Conservation (phyloP, 1,284 basidiomycete species). For the Cryptococcus sp. region DNA sequence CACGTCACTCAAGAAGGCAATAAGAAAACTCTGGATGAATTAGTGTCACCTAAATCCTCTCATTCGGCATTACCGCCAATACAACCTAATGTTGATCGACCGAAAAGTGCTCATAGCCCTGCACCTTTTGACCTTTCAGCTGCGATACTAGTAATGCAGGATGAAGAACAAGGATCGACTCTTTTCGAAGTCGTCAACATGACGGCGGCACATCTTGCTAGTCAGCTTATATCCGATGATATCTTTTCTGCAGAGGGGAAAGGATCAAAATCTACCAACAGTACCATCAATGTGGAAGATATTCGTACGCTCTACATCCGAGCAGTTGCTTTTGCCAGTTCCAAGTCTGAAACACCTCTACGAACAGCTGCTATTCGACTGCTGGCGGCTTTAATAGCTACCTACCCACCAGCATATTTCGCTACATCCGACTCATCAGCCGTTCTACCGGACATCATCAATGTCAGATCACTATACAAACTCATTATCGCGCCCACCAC, state of each 20-base stretch:
- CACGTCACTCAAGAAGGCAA: not conserved
- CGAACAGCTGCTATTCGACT: constrained; percentile 37
- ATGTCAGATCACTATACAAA: constrained; percentile 23
- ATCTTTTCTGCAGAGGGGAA: constrained; percentile 8
- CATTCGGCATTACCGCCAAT: not conserved
- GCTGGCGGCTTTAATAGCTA: constrained; percentile 30
- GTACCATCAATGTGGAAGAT: constrained; percentile 7
- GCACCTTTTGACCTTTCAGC: constrained; percentile 30
- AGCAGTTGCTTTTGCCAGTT: constrained; percentile 23
- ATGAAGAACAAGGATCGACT: constrained; percentile 15
- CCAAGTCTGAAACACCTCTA: constrained; percentile 20
- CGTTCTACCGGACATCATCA: constrained; percentile 21
- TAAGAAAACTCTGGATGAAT: not conserved
- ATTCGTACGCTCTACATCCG: constrained; percentile 26
- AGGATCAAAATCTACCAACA: not conserved
- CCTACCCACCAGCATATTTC: constrained; percentile 23
- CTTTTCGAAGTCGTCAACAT: constrained; percentile 31
- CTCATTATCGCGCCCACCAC: constrained; percentile 19
- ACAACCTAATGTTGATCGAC: not conserved
- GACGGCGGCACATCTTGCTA: constrained; percentile 29
- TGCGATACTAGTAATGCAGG: constrained; percentile 30
- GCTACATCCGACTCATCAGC: constrained; percentile 11
- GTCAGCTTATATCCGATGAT: constrained; percentile 19
- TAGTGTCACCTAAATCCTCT: constrained; percentile 1
- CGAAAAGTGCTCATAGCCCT: not conserved